These are phyloP conservation scores for Cryptococcus sp. DNA, from an alignment of 1,284 basidiomycete species.

Conservation along the genomic window DNA sequence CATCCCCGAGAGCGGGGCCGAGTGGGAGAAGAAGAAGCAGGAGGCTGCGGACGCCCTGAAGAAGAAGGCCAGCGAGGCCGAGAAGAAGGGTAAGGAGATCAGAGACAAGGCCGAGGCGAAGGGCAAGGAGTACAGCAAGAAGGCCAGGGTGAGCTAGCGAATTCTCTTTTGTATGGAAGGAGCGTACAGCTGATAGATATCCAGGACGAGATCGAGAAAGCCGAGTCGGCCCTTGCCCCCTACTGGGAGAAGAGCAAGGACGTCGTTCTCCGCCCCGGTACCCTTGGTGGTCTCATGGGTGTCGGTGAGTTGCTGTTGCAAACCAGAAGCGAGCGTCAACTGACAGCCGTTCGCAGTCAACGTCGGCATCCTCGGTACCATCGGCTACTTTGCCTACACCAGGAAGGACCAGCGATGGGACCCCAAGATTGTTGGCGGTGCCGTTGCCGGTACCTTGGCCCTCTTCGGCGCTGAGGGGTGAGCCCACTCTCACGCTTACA, in stretches of 20 bases:
- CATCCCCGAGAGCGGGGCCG: constrained; percentile 28
- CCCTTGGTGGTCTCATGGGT: constrained; percentile 69
- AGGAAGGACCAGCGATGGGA: constrained; percentile 63
- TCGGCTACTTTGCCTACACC: constrained; percentile 65
- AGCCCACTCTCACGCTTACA: constrained; percentile 6
- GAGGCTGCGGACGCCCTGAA: constrained; percentile 35
- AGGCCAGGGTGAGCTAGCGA: constrained; percentile 53
- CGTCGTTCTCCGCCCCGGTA: constrained; percentile 63
- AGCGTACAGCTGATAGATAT: constrained; percentile 3
- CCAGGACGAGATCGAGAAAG: constrained; percentile 52
- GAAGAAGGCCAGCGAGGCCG: constrained; percentile 55
- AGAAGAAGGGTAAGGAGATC: constrained; percentile 36
- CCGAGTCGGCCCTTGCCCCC: constrained; percentile 57
- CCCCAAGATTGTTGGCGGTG: constrained; percentile 57
- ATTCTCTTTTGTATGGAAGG: constrained; percentile 2
- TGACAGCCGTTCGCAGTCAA: constrained; percentile 56
- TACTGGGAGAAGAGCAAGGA: constrained; percentile 61
- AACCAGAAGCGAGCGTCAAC: background rate
- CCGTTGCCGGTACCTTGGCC: constrained; percentile 57
- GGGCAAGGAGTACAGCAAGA: constrained; percentile 57
- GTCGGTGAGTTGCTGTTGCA: constrained; percentile 54
- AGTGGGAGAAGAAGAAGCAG: constrained; percentile 16
- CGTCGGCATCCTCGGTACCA: constrained; percentile 63
- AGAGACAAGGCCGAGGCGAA: constrained; percentile 55
- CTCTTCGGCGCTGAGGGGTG: constrained; percentile 61